phyloP scores from a whole-genome alignment of 108 stramenopile genomes.

The Stephanodiscus minutulus region DNA sequence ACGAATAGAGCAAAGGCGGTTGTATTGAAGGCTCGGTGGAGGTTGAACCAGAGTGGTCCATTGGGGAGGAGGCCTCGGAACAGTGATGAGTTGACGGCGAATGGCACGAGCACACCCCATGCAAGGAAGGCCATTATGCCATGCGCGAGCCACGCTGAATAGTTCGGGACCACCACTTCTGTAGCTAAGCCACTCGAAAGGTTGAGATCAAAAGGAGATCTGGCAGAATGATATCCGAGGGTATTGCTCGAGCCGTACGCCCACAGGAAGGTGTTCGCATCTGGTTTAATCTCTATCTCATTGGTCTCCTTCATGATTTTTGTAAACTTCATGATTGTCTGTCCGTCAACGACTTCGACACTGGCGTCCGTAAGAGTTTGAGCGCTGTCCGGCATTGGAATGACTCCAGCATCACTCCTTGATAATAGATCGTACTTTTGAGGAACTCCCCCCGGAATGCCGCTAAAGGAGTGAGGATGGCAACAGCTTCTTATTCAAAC shows the following conservation, averaged over 20 bases:
- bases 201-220: slow-evolving; percentile 11
- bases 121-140: slow-evolving; percentile 65
- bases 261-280: slow-evolving; percentile 58
- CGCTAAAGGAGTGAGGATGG: slow-evolving; percentile 8
- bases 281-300: slow-evolving; percentile 54
- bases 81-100: slow-evolving; percentile 60
- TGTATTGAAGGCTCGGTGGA: slow-evolving; percentile 40
- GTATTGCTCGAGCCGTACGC: slow-evolving; percentile 52
- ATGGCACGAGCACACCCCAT: slow-evolving; percentile 64
- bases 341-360: slow-evolving; percentile 40
- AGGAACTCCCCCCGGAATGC: slow-evolving; percentile 28
- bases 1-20: slow-evolving; percentile 24
- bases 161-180: slow-evolving; percentile 7
- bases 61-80: slow-evolving; percentile 42
- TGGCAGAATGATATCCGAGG: slow-evolving; percentile 25
- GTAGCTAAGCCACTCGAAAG: slow-evolving; percentile 20
- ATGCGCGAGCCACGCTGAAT: slow-evolving; percentile 61
- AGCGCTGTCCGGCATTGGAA: slow-evolving; percentile 33
- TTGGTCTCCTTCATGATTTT: slow-evolving; percentile 62
- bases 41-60: slow-evolving; percentile 32
- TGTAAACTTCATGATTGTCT: slow-evolving; percentile 67
- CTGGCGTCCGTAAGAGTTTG: slow-evolving; percentile 70
- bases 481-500: background rate
- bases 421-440: slow-evolving; percentile 56
- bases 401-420: slow-evolving; percentile 30